Percentiles rank a stretch among this genome's conserved stretches.
These are phyloP conservation scores for Ustilago bromivora DNA, from an alignment of 1,284 basidiomycete genomes.

Conservation along the genomic window DNA sequence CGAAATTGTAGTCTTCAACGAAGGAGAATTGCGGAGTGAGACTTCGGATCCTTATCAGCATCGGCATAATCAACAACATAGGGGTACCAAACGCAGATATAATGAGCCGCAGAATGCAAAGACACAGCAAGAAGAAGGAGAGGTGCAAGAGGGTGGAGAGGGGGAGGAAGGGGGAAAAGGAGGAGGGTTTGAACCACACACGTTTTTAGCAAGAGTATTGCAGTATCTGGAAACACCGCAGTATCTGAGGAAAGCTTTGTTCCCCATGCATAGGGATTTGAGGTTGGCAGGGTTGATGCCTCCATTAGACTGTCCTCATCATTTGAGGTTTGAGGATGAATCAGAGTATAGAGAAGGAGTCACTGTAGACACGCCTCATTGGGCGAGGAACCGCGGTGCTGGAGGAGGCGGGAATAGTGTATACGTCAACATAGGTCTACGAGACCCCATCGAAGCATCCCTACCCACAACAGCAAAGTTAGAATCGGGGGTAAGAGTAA, in stretches of 20 bases:
- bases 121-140: background rate
- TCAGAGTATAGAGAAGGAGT: constrained; percentile 66
- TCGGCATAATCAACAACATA: constrained; percentile 30
- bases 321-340: constrained; percentile 64
- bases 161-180: constrained; percentile 3
- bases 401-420: constrained; percentile 22
- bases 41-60: constrained; percentile 31
- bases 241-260: constrained; percentile 67
- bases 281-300: constrained; percentile 68
- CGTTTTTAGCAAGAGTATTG: constrained; percentile 64
- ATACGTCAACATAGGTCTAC: constrained; percentile 63
- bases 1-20: constrained; percentile 68
- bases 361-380: constrained; percentile 47
- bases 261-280: constrained; percentile 68
- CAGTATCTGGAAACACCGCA: constrained; percentile 70
- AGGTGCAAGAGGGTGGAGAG: constrained; percentile 5
- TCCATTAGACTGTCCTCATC: constrained; percentile 69
- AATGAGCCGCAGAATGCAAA: constrained; percentile 6
- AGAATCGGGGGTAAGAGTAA: constrained; percentile 58
- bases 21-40: constrained; percentile 26
- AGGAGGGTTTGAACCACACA: constrained; percentile 55
- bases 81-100: constrained; percentile 14
- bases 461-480: constrained; percentile 14
- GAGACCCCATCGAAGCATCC: constrained; percentile 56
- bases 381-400: constrained; percentile 15